These are phyloP conservation scores for Stagonosporopsis rhizophila DNA, from an alignment of 2,329 filamentous ascomycete species.

Conservation along the genomic window DNA sequence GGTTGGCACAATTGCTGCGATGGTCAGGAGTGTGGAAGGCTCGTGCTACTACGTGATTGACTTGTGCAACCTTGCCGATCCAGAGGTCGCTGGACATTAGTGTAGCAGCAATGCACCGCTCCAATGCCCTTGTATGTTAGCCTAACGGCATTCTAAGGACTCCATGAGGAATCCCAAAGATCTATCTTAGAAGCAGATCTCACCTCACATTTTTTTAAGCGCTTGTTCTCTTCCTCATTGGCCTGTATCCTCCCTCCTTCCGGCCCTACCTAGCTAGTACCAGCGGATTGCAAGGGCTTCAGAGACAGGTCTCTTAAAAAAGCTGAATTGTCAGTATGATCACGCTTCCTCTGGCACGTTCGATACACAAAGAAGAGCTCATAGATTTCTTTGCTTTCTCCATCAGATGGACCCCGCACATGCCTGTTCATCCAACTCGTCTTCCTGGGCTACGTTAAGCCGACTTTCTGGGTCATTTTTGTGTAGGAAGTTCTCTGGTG, in stretches of 20 bases:
- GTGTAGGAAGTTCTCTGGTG: neutral
- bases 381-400: neutral
- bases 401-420: too few species aligned
- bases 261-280: neutral
- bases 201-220: neutral
- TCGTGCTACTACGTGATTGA: neutral
- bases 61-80: neutral
- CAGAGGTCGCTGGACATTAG: neutral
- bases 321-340: neutral
- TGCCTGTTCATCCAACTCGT: neutral
- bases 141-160: too few species aligned
- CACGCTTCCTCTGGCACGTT: neutral
- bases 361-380: neutral
- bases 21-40: neutral
- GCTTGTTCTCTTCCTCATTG: neutral
- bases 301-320: neutral
- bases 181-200: neutral
- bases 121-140: too few species aligned
- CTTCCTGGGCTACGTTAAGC: neutral
- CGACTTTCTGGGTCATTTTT: neutral
- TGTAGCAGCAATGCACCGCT: too few species aligned
- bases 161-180: too few species aligned
- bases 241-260: neutral
- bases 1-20: neutral
- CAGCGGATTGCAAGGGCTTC: neutral